Evolutionary conservation across 2,329 filamentous ascomycete species (phyloP).

Genomic region (Diaporthe vaccinii): DNA sequence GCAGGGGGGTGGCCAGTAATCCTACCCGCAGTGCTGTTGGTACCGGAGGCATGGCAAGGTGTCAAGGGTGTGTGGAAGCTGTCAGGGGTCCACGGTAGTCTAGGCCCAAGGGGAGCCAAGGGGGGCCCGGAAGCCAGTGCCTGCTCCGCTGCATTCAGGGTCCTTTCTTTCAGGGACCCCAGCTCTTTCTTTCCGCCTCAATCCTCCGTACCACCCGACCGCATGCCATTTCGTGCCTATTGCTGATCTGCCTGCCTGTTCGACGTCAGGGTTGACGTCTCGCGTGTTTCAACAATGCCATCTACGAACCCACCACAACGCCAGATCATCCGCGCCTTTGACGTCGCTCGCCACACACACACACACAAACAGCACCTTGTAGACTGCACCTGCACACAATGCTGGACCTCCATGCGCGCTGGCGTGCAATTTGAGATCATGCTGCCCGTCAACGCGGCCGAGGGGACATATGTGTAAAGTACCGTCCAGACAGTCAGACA

Average conservation of each 20-base stretch:
- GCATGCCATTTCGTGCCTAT: not conserved
- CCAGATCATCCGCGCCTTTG: conserved; percentile 22
- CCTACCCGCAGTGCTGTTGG: not conserved
- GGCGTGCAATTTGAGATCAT: conserved; percentile 19
- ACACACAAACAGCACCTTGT: not conserved
- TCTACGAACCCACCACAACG: conserved; percentile 17
- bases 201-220: not conserved
- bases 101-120: conserved; percentile 19
- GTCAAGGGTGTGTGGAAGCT: not conserved
- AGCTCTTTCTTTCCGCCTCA: conserved; percentile 14
- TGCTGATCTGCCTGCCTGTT: not conserved
- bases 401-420: not conserved
- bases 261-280: conserved; percentile 37
- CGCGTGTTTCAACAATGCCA: conserved; percentile 19
- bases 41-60: not conserved
- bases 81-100: conserved; percentile 26
- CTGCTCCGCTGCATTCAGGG: conserved; percentile 34
- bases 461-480: not conserved
- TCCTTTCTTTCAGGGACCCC: conserved; percentile 20
- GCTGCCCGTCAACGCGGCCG: not conserved
- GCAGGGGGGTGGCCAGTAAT: not conserved
- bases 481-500: not conserved
- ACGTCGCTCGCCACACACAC: conserved; percentile 34
- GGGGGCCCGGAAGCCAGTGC: conserved; percentile 22
- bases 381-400: not conserved